Conservation (phyloP, 306 rosid species). For the Cucurbita moschata region DNA sequence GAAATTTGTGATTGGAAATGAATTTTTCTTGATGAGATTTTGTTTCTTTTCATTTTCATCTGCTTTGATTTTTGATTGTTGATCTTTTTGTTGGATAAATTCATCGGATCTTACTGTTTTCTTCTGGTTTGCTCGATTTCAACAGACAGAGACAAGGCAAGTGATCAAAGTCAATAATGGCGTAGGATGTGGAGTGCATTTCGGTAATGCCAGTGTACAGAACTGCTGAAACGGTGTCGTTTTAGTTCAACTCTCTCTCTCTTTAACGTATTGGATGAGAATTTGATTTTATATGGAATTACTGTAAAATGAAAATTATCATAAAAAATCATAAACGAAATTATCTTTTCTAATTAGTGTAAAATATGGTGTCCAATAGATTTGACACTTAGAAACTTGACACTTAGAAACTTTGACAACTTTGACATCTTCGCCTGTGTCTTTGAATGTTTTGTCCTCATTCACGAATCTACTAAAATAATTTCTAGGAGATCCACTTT, state of each 20-base stretch:
- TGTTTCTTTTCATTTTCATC: background rate
- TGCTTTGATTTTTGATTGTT: background rate
- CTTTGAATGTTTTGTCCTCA: too few species aligned
- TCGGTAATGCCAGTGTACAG: background rate
- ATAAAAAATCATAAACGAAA: background rate
- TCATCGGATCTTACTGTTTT: background rate
- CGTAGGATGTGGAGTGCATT: background rate
- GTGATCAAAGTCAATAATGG: background rate
- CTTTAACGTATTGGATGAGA: background rate
- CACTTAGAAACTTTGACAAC: too few species aligned
- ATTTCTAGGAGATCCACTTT: too few species aligned
- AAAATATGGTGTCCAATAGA: too few species aligned
- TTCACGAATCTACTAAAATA: too few species aligned
- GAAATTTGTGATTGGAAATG: background rate
- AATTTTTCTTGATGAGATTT: background rate
- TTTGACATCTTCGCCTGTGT: too few species aligned
- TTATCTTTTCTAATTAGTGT: too few species aligned
- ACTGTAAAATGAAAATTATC: background rate
- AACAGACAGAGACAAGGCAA: background rate
- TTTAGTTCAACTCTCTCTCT: background rate
- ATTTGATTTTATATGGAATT: background rate
- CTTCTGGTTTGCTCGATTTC: background rate
- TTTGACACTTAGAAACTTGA: too few species aligned
- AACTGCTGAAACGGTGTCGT: background rate
- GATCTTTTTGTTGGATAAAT: background rate